Evolutionary conservation across 1,284 basidiomycete species (phyloP).

Genomic region (Cryptococcus sp.): DNA sequence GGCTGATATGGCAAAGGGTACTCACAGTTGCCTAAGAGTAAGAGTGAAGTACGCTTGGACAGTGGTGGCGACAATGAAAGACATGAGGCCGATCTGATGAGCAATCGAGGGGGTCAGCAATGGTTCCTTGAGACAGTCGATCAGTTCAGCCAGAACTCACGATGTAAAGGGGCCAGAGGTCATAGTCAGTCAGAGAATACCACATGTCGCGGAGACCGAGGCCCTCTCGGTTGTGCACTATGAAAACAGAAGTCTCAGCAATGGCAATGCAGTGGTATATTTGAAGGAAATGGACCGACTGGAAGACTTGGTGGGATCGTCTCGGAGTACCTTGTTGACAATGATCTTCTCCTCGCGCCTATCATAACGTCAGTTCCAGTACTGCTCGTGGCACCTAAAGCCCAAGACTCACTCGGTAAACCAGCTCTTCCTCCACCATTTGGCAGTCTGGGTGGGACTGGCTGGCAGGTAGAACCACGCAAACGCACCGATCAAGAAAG

Average conservation of each 20-base stretch:
- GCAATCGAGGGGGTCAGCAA: not conserved
- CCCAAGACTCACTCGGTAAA: constrained; percentile 46
- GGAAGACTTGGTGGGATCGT: constrained; percentile 27
- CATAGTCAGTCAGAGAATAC: constrained; percentile 51
- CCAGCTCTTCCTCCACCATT: constrained; percentile 38
- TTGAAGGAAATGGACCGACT: not conserved
- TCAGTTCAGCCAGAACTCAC: constrained; percentile 16
- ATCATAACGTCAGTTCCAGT: too few species aligned
- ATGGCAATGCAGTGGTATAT: constrained; percentile 52
- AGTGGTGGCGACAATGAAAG: constrained; percentile 32
- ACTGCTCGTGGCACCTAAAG: too few species aligned
- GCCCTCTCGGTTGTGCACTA: constrained; percentile 73
- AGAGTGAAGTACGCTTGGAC: constrained; percentile 57
- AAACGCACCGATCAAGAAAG: constrained; percentile 40
- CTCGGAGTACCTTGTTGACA: constrained; percentile 42
- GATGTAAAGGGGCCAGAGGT: constrained; percentile 58
- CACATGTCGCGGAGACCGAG: constrained; percentile 58
- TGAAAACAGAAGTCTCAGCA: constrained; percentile 9
- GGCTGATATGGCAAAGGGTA: not conserved
- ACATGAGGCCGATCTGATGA: constrained; percentile 44
- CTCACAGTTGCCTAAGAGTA: constrained; percentile 52
- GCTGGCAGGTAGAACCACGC: constrained; percentile 45
- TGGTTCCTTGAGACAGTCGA: too few species aligned
- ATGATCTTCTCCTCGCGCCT: constrained; percentile 52
- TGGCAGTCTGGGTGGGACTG: constrained; percentile 43